phyloP scores from a whole-genome alignment of 1,139 yeast genomes.

The Debaryomyces subglobosus region DNA sequence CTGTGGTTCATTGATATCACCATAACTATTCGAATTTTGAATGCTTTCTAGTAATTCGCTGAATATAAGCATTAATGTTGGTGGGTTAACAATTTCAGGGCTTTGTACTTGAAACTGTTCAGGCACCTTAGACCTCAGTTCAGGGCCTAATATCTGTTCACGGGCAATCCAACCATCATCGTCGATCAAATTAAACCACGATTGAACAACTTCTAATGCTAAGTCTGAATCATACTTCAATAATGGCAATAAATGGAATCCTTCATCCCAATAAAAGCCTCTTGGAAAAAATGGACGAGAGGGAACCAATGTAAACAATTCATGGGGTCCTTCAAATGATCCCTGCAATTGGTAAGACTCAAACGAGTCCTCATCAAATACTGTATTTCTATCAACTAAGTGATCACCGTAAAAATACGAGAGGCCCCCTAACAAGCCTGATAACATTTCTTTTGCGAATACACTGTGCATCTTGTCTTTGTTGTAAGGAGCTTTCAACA shows the following conservation, averaged over 20 bases:
- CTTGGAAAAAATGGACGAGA: slow-evolving; percentile 94
- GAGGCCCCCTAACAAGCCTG: slow-evolving; percentile 87
- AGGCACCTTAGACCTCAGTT: slow-evolving; percentile 89
- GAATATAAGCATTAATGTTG: slow-evolving; percentile 83
- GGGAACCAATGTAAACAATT: slow-evolving; percentile 82
- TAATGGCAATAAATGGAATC: slow-evolving; percentile 86
- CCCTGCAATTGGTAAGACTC: slow-evolving; percentile 58
- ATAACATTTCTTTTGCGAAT: slow-evolving; percentile 78
- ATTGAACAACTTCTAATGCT: slow-evolving; percentile 75
- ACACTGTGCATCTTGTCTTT: slow-evolving; percentile 40
- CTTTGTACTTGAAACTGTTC: slow-evolving; percentile 82
- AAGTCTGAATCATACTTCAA: slow-evolving; percentile 84
- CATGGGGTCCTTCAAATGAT: slow-evolving; percentile 63
- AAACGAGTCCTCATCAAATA: slow-evolving; percentile 66
- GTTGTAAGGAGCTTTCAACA: slow-evolving; percentile 59
- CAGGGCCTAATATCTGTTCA: slow-evolving; percentile 91
- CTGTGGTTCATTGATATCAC: slow-evolving; percentile 27
- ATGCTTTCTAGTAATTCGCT: slow-evolving; percentile 61
- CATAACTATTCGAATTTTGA: slow-evolving; percentile 22
- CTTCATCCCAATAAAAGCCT: slow-evolving; percentile 99
- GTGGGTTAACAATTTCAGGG: slow-evolving; percentile 93
- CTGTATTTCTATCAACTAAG: slow-evolving; percentile 73
- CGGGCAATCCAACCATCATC: slow-evolving; percentile 96
- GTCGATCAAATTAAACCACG: slow-evolving; percentile 89
- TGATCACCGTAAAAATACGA: slow-evolving; percentile 90